Conservation (phyloP, 2,329 filamentous ascomycete genomes). For the Xylariaceae sp. region DNA sequence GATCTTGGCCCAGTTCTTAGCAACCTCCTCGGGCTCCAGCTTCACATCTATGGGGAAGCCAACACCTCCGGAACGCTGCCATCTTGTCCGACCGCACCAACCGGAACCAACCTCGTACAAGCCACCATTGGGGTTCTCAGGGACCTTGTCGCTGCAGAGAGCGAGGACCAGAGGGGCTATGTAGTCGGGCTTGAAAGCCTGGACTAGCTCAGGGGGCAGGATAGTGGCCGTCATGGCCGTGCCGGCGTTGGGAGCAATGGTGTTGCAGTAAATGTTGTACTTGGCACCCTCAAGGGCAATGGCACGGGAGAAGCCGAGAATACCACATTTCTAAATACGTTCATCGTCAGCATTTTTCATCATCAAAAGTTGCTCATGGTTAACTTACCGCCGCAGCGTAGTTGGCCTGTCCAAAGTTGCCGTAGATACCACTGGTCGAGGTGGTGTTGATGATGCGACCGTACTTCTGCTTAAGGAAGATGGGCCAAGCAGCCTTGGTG, state of each 20-base stretch:
- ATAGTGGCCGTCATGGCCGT: conserved; percentile 92
- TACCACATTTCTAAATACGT: conserved; percentile 67
- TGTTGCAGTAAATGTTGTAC: conserved; percentile 98
- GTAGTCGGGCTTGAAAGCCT: conserved; percentile 98
- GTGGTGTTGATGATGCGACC: conserved; percentile 96
- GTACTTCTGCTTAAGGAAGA: conserved; percentile 98
- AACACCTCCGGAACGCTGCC: conserved; percentile 86
- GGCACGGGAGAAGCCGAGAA: conserved; percentile 90
- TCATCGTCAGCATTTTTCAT: conserved; percentile 18
- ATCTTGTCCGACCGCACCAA: conserved; percentile 87
- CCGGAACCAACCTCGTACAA: conserved; percentile 94
- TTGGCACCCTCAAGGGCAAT: conserved; percentile 90
- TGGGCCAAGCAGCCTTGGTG: conserved; percentile 95
- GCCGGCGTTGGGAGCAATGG: conserved; percentile 94
- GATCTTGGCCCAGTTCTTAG: conserved; percentile 71
- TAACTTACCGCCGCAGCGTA: conserved; percentile 77
- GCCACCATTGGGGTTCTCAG: conserved; percentile 74
- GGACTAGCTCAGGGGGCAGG: conserved; percentile 93
- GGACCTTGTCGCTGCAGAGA: conserved; percentile 79
- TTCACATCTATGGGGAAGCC: conserved; percentile 84
- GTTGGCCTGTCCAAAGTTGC: conserved; percentile 98
- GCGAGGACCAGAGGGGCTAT: conserved; percentile 89
- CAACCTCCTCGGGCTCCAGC: conserved; percentile 78
- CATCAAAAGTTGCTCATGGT: conserved; percentile 4
- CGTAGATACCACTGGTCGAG: conserved; percentile 94